Evolutionary conservation across 257 asterid genomes (phyloP).

Genomic region (Cinchona pubescens): DNA sequence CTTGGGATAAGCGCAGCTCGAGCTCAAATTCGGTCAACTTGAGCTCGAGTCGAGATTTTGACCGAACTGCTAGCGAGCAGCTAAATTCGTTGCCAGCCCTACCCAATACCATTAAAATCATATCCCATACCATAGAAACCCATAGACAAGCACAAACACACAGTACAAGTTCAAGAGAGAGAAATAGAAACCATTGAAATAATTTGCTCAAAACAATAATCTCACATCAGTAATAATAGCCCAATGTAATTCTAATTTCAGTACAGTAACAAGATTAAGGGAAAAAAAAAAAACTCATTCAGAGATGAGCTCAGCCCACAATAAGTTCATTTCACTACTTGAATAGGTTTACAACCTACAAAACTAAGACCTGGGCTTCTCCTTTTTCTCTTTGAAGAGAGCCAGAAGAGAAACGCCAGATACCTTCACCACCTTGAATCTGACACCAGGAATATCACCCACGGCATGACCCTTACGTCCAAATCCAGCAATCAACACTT

Average conservation of each 20-base stretch:
- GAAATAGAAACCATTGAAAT: no score
- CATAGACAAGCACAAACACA: neutral
- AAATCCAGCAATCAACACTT: constrained; percentile 82
- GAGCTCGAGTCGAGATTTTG: no score
- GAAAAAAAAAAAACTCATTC: constrained; percentile 19
- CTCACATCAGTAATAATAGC: neutral
- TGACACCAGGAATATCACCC: constrained; percentile 85
- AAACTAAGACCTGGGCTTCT: constrained; percentile 63
- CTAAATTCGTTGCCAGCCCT: no score
- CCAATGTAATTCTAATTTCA: constrained; percentile 30
- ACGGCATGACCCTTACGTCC: constrained; percentile 85
- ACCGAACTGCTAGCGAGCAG: no score
- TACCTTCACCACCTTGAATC: constrained; percentile 87
- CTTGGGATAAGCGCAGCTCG: no score
- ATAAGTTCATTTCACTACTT: constrained; percentile 19
- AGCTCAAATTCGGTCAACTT: no score
- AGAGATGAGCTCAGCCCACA: constrained; percentile 15
- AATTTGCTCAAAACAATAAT: neutral
- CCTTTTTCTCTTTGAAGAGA: constrained; percentile 71
- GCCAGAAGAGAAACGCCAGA: constrained; percentile 76
- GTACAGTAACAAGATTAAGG: constrained; percentile 22
- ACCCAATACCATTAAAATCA: no score
- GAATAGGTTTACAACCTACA: neutral
- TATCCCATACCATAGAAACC: neutral
- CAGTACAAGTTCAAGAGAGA: neutral